Conservation (phyloP, 768 basidiomycete genomes). For the Lepiota venenata region DNA sequence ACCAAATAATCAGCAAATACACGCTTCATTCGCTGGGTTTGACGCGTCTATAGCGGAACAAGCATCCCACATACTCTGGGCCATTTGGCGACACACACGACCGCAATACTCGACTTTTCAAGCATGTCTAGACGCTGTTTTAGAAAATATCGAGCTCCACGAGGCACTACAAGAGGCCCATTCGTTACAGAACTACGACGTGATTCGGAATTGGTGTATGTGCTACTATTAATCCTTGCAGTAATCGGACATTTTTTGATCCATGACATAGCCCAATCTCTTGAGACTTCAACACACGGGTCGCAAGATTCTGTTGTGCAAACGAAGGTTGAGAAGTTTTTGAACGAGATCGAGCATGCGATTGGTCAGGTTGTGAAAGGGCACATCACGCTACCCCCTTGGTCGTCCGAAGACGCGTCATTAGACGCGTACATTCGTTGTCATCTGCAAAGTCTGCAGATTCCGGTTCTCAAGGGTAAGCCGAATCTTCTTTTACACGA, state of each 20-base stretch:
- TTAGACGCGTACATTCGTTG: conserved; percentile 18
- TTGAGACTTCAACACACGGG: conserved; percentile 5
- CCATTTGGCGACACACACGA: conserved; percentile 30
- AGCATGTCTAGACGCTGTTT: conserved; percentile 31
- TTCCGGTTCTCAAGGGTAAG: conserved; percentile 34
- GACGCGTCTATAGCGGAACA: conserved; percentile 35
- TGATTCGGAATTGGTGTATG: conserved; percentile 32
- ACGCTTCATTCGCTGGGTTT: conserved; percentile 27
- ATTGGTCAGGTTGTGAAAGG: conserved; percentile 30
- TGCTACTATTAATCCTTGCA: background rate
- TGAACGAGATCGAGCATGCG: conserved; percentile 27
- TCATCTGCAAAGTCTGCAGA: conserved; percentile 27
- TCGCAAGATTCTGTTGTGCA: conserved; percentile 15
- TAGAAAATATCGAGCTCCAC: conserved; percentile 27
- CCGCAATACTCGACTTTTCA: conserved; percentile 26
- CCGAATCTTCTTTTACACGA: conserved; percentile 40
- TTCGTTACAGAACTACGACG: conserved; percentile 23
- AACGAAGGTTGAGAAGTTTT: conserved; percentile 18
- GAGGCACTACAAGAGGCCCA: conserved; percentile 30
- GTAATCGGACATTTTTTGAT: background rate
- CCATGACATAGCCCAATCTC: background rate
- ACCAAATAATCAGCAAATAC: conserved; percentile 25
- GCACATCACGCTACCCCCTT: conserved; percentile 27
- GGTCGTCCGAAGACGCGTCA: conserved; percentile 23
- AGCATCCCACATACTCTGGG: conserved; percentile 37